Evolutionary conservation across 495 filamentous ascomycete genomes (phyloP), one percentile per base, ranked within the genome.

Genomic region (Penicillium goetzii): DNA sequence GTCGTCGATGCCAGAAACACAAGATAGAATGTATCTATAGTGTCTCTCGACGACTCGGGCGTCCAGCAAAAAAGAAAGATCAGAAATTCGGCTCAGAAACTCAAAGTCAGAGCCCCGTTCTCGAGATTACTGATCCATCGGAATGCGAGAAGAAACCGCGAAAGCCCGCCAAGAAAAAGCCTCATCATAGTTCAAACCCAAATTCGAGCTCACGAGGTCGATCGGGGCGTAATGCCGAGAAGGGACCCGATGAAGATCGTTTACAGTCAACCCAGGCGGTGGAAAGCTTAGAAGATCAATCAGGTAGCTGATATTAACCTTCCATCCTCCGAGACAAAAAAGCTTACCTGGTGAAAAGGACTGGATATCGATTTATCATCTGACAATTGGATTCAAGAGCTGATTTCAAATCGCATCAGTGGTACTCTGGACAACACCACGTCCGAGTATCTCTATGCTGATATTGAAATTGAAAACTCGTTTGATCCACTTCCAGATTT

Each of bases 21-120:
- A 76, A 78, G 14, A 69, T 79, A 15, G 67, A 70, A 2, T 83
- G 81, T 50, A 64, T 82, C 36, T 83, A 83, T 62, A 81, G 78
- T 55, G 75, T 80, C 25, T 78, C 79, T 10, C 68, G 77, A n/a
- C 75, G 78, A 26, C 60, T 80, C 8, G 80, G 80, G 1, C 65
- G 80, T 49, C 80, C 80, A 0, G 75, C 75, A 10, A 83, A 81
- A 58, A 77, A 75, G 47, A 75, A 66, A 65, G 69, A 70, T 12
- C 19, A 34, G 11, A 36, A 47, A 23, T 21, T 50, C 0, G 56
- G 25, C 12, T 11, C 56, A 36, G 34, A 63, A 15, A 30, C 32
- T 17, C 55, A 49, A 49, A 51, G 33, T 34, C 36, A 25, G n/a
- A 53, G 54, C 54, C 10, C 55, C 19, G 32, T 47, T 21, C 40